Evolutionary conservation across 768 basidiomycete genomes (phyloP).

Genomic region (Gyrodon lividus): DNA sequence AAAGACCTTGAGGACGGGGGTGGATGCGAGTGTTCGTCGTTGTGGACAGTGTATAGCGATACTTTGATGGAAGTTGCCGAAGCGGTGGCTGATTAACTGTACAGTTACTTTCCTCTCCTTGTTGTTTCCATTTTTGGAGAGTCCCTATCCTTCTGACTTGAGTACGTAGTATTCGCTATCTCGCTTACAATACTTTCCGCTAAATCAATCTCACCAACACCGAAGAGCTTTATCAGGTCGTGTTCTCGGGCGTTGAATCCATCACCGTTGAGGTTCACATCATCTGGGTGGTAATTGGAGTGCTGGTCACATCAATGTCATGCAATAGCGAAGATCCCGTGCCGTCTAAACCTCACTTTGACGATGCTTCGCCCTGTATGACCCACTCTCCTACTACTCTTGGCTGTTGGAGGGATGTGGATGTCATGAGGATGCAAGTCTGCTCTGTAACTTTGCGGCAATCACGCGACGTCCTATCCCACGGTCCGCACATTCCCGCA

Average conservation of each 20-base stretch:
- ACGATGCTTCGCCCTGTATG: background rate
- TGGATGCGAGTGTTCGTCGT: conserved; percentile 2
- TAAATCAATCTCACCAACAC: background rate
- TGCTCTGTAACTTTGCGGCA: background rate
- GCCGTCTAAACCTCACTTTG: background rate
- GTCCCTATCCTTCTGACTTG: conserved; percentile 19
- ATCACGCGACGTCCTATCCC: background rate
- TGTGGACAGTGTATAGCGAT: background rate
- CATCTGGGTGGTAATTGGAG: background rate
- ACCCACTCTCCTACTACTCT: background rate
- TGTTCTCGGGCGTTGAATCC: background rate
- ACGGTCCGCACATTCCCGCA: background rate
- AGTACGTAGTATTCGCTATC: no score
- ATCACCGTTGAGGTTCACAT: background rate
- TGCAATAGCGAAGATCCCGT: background rate
- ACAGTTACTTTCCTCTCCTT: conserved; percentile 15
- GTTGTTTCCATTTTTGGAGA: conserved; percentile 6
- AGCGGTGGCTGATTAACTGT: conserved; percentile 32
- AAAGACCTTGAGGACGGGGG: conserved; percentile 23
- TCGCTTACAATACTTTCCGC: no score
- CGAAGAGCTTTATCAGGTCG: background rate
- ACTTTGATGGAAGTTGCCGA: conserved; percentile 26
- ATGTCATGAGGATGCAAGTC: background rate
- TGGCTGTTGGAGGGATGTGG: background rate
- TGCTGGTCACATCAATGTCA: background rate